phyloP scores from a whole-genome alignment of 2,329 filamentous ascomycete species.

The Myriangium duriaei region DNA sequence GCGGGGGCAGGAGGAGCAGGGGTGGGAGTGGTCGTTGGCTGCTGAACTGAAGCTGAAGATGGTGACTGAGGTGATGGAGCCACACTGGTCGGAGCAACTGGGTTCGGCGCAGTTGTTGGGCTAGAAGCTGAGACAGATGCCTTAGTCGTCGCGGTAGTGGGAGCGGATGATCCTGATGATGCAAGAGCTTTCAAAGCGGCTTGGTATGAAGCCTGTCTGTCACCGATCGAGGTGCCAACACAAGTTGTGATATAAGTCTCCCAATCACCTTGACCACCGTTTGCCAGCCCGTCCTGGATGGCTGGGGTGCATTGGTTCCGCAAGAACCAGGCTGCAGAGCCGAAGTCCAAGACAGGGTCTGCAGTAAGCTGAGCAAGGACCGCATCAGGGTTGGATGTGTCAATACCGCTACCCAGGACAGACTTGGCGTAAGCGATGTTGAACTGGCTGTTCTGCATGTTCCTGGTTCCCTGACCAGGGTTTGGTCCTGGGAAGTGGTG shows the following conservation, averaged over 20 bases:
- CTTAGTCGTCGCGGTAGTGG: not conserved
- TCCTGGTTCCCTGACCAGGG: slow-evolving; percentile 59
- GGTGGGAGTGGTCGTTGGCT: not conserved
- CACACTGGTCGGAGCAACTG: not conserved
- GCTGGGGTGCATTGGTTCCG: slow-evolving; percentile 38
- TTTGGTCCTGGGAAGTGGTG: slow-evolving; percentile 48
- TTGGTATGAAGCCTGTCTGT: not conserved
- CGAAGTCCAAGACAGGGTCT: slow-evolving; percentile 41
- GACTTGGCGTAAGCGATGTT: slow-evolving; percentile 44
- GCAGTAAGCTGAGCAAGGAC: slow-evolving; percentile 40
- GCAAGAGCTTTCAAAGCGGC: not conserved
- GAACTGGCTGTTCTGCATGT: slow-evolving; percentile 49
- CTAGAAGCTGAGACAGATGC: too few relatives aligned
- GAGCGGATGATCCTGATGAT: not conserved
- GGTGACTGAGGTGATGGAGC: not conserved
- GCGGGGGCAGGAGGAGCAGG: not conserved
- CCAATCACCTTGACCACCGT: slow-evolving; percentile 39
- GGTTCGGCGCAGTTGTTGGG: not conserved
- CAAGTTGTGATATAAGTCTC: slow-evolving; percentile 41
- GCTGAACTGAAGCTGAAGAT: not conserved
- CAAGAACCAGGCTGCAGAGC: slow-evolving; percentile 49
- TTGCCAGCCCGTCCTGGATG: slow-evolving; percentile 33
- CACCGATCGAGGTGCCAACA: slow-evolving; percentile 34
- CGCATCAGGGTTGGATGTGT: slow-evolving; percentile 23
- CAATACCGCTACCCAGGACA: slow-evolving; percentile 24